Evolutionary conservation across 2,329 filamentous ascomycete species (phyloP), one percentile per base, ranked within the genome.

Genomic region (Bipolaris zeicola): DNA sequence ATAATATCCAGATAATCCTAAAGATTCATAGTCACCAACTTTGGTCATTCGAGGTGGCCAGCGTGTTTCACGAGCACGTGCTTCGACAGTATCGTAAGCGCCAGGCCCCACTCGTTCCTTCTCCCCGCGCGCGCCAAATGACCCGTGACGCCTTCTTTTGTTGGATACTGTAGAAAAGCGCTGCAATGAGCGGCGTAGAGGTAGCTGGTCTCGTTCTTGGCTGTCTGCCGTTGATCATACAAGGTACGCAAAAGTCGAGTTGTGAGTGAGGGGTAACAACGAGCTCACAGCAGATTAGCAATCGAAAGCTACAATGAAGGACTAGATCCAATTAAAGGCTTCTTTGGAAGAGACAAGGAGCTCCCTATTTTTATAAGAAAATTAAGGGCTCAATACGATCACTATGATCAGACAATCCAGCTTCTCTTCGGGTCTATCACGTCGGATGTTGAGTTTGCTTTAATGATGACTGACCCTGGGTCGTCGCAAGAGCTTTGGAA

Each of bases 241-340:
- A 70, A 57, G 68, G 69, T 69, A 7, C 11, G 57, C 43, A n/a
- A 11, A 16, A 13, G 6, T 18, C 55, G 59, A 3, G 61, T 61
- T 8, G 28, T 50, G n/a, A 33, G 18, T 3, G 2, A 22, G 7
- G 11, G 8, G 14, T 7, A 14, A n/a, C 1, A 22, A 49, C 8
- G 3, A 38, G 50, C 52, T 63, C 1, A 63, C 24, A 5, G 7
- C 22, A 16, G n/a, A 5, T 7, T 49, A 72, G 66, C 65, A 2
- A 68, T 70, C n/a, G 73, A 77, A 36, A 67, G 67, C 34, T 78
- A 78, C 47, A 72, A 76, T 38, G 72, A 76, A 41, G 73, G 77
- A 2, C 64, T 78, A 3, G 74, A 78, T 52, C 75, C 71, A 0
- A 63, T 79, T 42, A 78, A 77, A 52, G 64, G 65, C 47, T 76